phyloP scores from a whole-genome alignment of 768 basidiomycete genomes.

The Panellus pusillus region DNA sequence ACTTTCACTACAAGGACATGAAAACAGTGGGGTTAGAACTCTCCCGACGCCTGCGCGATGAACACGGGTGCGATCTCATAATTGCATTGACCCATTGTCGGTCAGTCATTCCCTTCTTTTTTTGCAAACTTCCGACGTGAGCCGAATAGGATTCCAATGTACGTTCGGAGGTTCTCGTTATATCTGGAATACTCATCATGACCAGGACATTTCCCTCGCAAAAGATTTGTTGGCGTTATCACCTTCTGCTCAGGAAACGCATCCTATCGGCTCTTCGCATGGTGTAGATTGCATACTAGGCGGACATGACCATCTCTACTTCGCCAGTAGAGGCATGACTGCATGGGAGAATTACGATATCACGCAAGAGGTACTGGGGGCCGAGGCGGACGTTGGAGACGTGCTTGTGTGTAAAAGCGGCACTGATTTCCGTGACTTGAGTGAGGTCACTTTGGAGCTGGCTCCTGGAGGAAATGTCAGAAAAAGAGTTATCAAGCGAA shows the following conservation, averaged over 20 bases:
- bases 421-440: slow-evolving; percentile 86
- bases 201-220: slow-evolving; percentile 69
- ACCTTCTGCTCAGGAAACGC: slow-evolving; percentile 47
- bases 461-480: slow-evolving; percentile 64
- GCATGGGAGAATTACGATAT: slow-evolving; percentile 68
- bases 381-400: slow-evolving; percentile 71
- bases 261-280: slow-evolving; percentile 52
- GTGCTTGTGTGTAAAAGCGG: slow-evolving; percentile 82
- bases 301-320: slow-evolving; percentile 89
- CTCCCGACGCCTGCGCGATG: slow-evolving; percentile 70
- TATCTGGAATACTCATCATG: neutral
- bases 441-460: slow-evolving; percentile 69
- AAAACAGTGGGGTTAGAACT: slow-evolving; percentile 66
- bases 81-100: slow-evolving; percentile 86
- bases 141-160: slow-evolving; percentile 47
- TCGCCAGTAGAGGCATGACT: slow-evolving; percentile 62
- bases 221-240: slow-evolving; percentile 63
- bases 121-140: neutral
- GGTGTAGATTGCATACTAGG: slow-evolving; percentile 85
- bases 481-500: slow-evolving; percentile 57
- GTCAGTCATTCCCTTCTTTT: slow-evolving; percentile 33
- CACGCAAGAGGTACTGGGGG: slow-evolving; percentile 53
- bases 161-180: slow-evolving; percentile 8
- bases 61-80: slow-evolving; percentile 74
- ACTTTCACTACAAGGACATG: slow-evolving; percentile 80